Conservation (phyloP, 2,329 filamentous ascomycete species). For the Exophiala mesophila region DNA sequence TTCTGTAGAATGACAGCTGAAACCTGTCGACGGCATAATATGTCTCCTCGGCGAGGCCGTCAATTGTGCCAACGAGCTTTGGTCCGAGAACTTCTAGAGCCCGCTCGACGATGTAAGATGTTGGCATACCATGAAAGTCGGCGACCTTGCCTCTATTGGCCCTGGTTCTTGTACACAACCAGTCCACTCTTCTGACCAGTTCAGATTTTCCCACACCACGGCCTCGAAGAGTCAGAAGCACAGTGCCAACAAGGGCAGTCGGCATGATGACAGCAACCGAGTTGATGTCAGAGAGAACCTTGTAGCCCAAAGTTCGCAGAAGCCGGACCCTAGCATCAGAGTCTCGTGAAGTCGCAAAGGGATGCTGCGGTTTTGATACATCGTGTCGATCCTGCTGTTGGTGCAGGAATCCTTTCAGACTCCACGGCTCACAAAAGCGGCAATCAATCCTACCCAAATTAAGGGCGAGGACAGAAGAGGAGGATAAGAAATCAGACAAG, state of each 20-base stretch:
- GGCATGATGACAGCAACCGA: conserved; percentile 97
- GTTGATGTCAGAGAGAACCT: conserved; percentile 90
- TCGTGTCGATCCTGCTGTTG: conserved; percentile 59
- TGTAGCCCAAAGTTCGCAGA: conserved; percentile 82
- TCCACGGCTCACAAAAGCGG: conserved; percentile 95
- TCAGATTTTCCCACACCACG: conserved; percentile 86
- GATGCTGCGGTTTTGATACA: conserved; percentile 41
- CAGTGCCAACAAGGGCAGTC: conserved; percentile 89
- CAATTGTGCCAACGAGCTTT: conserved; percentile 74
- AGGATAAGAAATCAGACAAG: conserved; percentile 78
- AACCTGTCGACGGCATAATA: conserved; percentile 95
- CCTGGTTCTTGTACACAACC: conserved; percentile 76
- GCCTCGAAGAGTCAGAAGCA: conserved; percentile 83
- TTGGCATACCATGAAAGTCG: conserved; percentile 78
- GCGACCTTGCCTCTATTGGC: conserved; percentile 88
- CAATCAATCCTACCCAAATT: conserved; percentile 90
- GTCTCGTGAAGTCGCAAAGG: conserved; percentile 31
- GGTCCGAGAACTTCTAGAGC: conserved; percentile 88
- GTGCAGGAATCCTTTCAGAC: conserved; percentile 72
- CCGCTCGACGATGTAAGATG: conserved; percentile 77
- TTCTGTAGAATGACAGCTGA: conserved; percentile 95
- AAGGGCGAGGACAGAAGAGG: conserved; percentile 81
- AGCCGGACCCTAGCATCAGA: conserved; percentile 58
- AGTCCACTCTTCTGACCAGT: conserved; percentile 79
- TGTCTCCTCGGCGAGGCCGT: conserved; percentile 79